Evolutionary conservation across 2,329 filamentous ascomycete genomes (phyloP).

Genomic region (Neophaeococcomyces mojaviensis): DNA sequence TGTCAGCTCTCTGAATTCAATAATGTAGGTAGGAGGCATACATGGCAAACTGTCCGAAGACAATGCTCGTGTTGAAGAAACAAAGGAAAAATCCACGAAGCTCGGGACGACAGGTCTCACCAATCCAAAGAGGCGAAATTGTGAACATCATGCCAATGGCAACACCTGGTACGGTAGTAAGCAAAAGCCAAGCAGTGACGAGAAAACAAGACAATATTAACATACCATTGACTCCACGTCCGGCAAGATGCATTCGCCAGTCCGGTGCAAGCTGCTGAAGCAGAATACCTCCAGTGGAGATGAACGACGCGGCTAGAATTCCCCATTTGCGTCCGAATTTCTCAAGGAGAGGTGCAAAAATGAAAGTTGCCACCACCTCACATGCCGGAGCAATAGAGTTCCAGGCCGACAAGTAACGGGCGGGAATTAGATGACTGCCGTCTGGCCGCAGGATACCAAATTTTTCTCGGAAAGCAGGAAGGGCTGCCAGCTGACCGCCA

Average conservation of each 20-base stretch:
- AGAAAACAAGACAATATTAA: too few relatives aligned
- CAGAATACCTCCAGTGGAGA: slow-evolving; percentile 26
- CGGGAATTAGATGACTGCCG: slow-evolving; percentile 24
- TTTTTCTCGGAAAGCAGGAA: slow-evolving; percentile 25
- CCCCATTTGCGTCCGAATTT: slow-evolving; percentile 28
- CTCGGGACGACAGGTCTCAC: slow-evolving; percentile 31
- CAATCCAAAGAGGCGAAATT: slow-evolving; percentile 33
- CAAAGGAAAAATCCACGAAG: slow-evolving; percentile 34
- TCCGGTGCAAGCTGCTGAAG: slow-evolving; percentile 26
- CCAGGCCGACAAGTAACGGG: slow-evolving; percentile 27
- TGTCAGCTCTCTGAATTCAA: too few relatives aligned
- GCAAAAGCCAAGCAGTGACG: too few relatives aligned
- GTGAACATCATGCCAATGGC: slow-evolving; percentile 33
- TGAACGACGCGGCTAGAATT: slow-evolving; percentile 23
- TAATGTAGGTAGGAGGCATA: too few relatives aligned
- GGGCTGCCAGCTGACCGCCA: slow-evolving; percentile 27
- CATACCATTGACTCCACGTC: slow-evolving; percentile 26
- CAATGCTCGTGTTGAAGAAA: slow-evolving; percentile 33
- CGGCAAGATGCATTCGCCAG: slow-evolving; percentile 26
- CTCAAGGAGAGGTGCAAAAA: slow-evolving; percentile 27
- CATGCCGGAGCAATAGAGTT: slow-evolving; percentile 25
- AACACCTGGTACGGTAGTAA: too few relatives aligned
- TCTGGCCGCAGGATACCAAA: slow-evolving; percentile 23
- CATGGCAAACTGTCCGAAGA: slow-evolving; percentile 30
- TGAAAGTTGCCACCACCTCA: slow-evolving; percentile 25